phyloP scores from a whole-genome alignment of 2,329 filamentous ascomycete species.

The Aspergillus sp. region DNA sequence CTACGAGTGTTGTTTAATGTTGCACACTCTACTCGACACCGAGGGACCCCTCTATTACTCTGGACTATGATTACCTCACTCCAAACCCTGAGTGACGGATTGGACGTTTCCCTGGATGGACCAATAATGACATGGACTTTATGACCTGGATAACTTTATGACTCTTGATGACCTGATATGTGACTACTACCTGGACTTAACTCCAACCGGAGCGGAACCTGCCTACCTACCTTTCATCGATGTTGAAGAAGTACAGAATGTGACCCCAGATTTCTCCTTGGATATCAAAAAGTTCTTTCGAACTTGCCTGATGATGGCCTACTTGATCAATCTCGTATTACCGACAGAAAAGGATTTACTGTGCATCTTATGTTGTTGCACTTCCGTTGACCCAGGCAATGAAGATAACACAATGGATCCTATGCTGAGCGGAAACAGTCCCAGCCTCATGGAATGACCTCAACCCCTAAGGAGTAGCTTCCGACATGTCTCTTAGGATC shows the following conservation, averaged over 20 bases:
- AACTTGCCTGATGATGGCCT: background rate
- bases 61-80: slow-evolving; percentile 11
- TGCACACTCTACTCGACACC: slow-evolving; percentile 29
- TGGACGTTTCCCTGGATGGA: slow-evolving; percentile 16
- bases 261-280: slow-evolving; percentile 9
- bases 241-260: slow-evolving; percentile 7
- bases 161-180: background rate
- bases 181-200: slow-evolving; percentile 6
- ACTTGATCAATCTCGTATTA: background rate
- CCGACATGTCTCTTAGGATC: slow-evolving; percentile 2
- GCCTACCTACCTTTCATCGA: background rate
- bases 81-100: slow-evolving; percentile 29
- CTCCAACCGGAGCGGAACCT: slow-evolving; percentile 13
- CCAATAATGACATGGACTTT: background rate
- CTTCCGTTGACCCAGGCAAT: slow-evolving; percentile 3
- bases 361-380: slow-evolving; percentile 15
- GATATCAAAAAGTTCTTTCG: slow-evolving; percentile 5
- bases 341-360: background rate
- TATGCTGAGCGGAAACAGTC: slow-evolving; percentile 10
- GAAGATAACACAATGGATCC: slow-evolving; percentile 1
- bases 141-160: background rate
- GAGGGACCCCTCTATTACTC: slow-evolving; percentile 18
- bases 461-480: background rate
- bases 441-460: background rate
- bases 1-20: slow-evolving; percentile 43